A percentile compares a stretch with the other conserved stretches of the same genome.
Conservation (phyloP, 148 eudicot genomes). For the Heliosperma pusillum region DNA sequence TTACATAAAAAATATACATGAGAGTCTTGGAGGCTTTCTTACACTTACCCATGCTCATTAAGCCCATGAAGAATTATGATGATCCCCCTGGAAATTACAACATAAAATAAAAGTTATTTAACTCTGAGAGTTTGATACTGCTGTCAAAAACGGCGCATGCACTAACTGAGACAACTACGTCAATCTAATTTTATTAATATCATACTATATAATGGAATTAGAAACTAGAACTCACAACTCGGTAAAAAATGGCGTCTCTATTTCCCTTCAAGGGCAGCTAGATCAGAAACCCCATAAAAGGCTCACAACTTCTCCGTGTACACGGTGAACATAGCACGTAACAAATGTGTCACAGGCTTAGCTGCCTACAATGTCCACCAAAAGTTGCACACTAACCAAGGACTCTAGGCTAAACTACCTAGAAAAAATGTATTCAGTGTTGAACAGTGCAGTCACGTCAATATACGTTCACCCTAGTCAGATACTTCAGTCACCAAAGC, state of each 20-base stretch:
- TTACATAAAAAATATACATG: not conserved
- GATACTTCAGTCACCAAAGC: not conserved
- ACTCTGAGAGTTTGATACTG: not conserved
- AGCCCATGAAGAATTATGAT: constrained; percentile 87
- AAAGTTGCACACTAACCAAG: not conserved
- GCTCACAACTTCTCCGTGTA: not conserved
- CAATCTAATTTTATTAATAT: too few relatives aligned
- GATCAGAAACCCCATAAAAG: not conserved
- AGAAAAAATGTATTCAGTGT: not conserved
- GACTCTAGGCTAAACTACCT: not conserved
- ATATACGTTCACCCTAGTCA: not conserved
- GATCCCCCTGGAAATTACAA: constrained; percentile 70
- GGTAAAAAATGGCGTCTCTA: not conserved
- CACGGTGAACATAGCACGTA: not conserved
- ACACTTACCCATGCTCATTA: constrained; percentile 82
- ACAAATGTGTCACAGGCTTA: not conserved
- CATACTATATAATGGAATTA: too few relatives aligned
- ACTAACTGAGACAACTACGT: not conserved
- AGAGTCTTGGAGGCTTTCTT: not conserved
- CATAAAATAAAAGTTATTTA: not conserved
- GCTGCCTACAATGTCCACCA: not conserved
- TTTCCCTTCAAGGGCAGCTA: not conserved
- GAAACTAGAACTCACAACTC: constrained; percentile 6
- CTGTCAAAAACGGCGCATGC: not conserved
- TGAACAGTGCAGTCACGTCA: not conserved